Conservation (phyloP, 306 rosid species). For the Luffa acutangula region DNA sequence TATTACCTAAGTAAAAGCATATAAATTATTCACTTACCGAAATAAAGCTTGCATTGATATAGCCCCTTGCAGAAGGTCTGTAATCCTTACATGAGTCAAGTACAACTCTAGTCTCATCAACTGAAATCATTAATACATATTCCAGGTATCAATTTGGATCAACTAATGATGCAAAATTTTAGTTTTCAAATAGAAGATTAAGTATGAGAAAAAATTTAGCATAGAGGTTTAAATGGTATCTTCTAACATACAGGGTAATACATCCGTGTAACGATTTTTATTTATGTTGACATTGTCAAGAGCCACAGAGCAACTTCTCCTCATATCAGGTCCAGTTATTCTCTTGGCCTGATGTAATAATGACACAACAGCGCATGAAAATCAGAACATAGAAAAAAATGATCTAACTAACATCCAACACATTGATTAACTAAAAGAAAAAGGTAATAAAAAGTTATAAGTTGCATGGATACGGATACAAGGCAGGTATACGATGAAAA, state of each 20-base stretch:
- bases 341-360: slow-evolving; percentile 41
- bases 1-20: not conserved
- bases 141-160: not conserved
- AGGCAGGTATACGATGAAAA: not conserved
- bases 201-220: not conserved
- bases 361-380: not conserved
- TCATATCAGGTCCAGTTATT: slow-evolving; percentile 51
- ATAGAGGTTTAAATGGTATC: not conserved
- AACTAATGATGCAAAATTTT: not conserved
- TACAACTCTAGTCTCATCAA: slow-evolving; percentile 62
- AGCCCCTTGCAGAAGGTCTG: slow-evolving; percentile 70
- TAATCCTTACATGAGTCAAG: slow-evolving; percentile 64
- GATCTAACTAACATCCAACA: not conserved
- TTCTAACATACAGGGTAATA: slow-evolving; percentile 54
- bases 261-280: slow-evolving; percentile 73
- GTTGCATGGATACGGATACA: not conserved
- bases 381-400: not conserved
- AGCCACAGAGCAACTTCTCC: slow-evolving; percentile 50
- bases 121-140: slow-evolving; percentile 28
- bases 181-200: not conserved
- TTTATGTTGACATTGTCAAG: slow-evolving; percentile 43
- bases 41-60: slow-evolving; percentile 84
- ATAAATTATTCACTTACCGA: slow-evolving; percentile 25
- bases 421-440: not conserved
- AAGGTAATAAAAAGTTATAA: not conserved